Base-by-base conservation (phyloP, 345 rosid genomes). In the Aquilaria sinensis region DNA sequence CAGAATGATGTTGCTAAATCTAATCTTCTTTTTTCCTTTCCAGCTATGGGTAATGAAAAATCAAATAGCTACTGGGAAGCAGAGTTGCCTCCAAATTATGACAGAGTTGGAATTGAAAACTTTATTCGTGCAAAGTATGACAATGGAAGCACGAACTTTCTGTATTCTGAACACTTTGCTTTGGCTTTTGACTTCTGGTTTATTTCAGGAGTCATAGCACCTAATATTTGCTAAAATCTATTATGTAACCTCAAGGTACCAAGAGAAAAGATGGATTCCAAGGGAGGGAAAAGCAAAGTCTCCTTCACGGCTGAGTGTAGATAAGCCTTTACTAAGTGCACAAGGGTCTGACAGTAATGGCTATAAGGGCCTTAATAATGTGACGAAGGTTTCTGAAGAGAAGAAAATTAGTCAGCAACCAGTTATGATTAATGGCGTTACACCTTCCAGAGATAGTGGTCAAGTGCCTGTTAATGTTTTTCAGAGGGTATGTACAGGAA, bases 1-100 rank as follows among this genome's bases (percentile, higher is more conserved):
- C 47, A 34, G 61, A 53, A 37, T 47, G 41, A 8, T 33, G 23
- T 66, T 37, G 52, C 63, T 54, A 32, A 64, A 58, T 45, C 4
- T 60, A 51, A 63, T 58, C 32, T 31, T 51, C 41, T 60, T 60
- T 51, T 68, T 15, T 51, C 71, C 48, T 16, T 49, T 30, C 55
- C 82, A 91, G 99, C 87, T 67, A 82, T 68, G 73, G 97, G 99
- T 60, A 94, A 90, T 65, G 85, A 81, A 66, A 87, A 79, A 73
- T 80, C 96, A 13, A 94, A 94, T 71, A 64, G 65, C 67, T 84
- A 85, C 61, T 94, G 99, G 99, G 99, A 94, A 87, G 95, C 97
- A 50, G 96, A 87, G 73, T 49, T 94, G 77, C 96, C 96, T 80
- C 80, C 80, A 51, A 74, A 74, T 65, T 81, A 83, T 63, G 76